Evolutionary conservation across 352 stramenopile genomes (phyloP), one percentile per base, ranked within the genome.

Genomic region (Phytophthora palmivora): DNA sequence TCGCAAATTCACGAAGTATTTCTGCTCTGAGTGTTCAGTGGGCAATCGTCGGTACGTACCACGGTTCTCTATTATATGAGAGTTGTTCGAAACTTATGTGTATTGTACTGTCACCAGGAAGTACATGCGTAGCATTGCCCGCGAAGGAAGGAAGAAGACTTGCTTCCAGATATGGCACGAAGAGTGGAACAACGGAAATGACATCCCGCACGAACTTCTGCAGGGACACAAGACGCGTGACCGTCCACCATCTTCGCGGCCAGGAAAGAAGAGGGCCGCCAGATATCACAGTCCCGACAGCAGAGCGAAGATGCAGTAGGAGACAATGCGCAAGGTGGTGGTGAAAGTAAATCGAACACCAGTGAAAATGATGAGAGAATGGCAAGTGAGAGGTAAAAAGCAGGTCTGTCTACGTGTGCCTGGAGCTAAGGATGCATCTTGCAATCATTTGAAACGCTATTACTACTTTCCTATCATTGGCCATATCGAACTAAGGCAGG

Each of bases 381-480:
- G 30, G 3, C 10, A 34, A 12, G 30, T 34, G 30, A 12, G 30
- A 14, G 1, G 30, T 34, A 34, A 34, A 12, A 34, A 12, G 3
- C 30, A 12, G 30, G 6, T 34, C 3, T 34, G 6, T 34, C 30
- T 34, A 34, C 30, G 7, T 34, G 6, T 9, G 6, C 30, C 3
- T 2, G 3, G 7, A 34, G 30, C 30, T 34, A 34, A 12, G 5
- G 5, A 34, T 6, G 34, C 34, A 39, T 8, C 5, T 3, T 38
- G 24, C 22, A 50, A 50, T 50, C 43, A 50, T 36, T 38, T 6
- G 42, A 50, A 26, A 45, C 18, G 19, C 12, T 14, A 5, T 18
- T 22, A 24, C 26, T 55, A 18, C 33, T 24, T 36, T 36, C 5
- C 24, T 52, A 30, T 30, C 12, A 57, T 37, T 63, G 45, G 24